A percentile compares a stretch with the other conserved stretches of the same genome.
Evolutionary conservation across 73 alveolate genomes (phyloP).

Genomic region (Paraurostyla sp.): DNA sequence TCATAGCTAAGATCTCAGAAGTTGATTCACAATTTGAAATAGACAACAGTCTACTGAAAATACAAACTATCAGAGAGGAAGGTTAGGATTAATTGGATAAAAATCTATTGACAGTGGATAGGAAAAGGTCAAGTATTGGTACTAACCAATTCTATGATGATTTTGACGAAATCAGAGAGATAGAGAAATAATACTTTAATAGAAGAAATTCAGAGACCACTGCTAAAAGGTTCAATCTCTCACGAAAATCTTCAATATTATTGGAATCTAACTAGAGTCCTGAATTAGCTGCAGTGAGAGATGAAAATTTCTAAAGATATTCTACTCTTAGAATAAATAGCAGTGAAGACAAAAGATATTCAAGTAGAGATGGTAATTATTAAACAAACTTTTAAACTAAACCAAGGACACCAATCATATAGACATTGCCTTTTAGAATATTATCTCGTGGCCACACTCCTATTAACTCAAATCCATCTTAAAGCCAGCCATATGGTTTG

Average conservation of each 20-base stretch:
- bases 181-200: not conserved
- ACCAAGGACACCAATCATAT: too few species aligned
- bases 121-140: not conserved
- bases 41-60: too few species aligned
- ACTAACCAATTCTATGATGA: constrained; percentile 16
- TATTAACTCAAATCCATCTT: too few species aligned
- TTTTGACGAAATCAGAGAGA: not conserved
- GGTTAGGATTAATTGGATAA: not conserved
- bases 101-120: not conserved
- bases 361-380: too few species aligned
- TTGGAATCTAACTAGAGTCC: constrained; percentile 2
- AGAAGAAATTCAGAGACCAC: not conserved
- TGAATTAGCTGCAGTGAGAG: not conserved
- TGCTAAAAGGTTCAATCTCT: not conserved
- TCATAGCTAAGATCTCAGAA: constrained; percentile 17
- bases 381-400: too few species aligned
- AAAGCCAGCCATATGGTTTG: too few species aligned
- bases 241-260: not conserved
- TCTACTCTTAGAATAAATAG: not conserved
- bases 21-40: not conserved
- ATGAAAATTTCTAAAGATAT: not conserved
- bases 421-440: too few species aligned
- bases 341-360: not conserved
- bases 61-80: not conserved
- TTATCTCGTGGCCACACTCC: too few species aligned